These are phyloP conservation scores for Mycena belliarum DNA, from an alignment of 768 basidiomycete genomes.

Conservation along the genomic window DNA sequence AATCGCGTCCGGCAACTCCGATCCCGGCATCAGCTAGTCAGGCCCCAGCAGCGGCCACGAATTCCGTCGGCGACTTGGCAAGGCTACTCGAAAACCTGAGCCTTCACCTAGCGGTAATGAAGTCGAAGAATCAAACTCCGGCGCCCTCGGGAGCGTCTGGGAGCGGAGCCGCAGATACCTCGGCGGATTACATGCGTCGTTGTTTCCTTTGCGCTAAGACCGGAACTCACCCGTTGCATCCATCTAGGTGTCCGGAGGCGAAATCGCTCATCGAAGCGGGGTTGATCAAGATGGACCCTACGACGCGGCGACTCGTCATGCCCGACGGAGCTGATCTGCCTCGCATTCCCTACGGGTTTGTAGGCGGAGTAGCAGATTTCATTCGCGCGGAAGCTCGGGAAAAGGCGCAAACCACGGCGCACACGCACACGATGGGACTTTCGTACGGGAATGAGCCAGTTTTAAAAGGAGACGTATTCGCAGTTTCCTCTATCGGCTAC, in stretches of 20 bases:
- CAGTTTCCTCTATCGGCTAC: background rate
- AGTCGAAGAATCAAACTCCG: background rate
- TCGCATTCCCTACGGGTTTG: background rate
- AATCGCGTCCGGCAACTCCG: background rate
- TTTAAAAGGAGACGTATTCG: background rate
- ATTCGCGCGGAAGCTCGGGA: background rate
- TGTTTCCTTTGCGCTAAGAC: background rate
- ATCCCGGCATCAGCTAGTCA: background rate
- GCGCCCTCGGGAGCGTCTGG: background rate
- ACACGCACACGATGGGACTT: background rate
- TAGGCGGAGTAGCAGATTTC: constrained; percentile 1
- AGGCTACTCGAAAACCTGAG: background rate
- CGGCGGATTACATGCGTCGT: background rate
- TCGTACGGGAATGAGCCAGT: background rate
- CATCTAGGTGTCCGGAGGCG: background rate
- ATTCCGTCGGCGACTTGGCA: background rate
- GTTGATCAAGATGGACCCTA: background rate
- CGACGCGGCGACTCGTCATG: background rate
- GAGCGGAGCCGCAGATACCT: too few relatives aligned
- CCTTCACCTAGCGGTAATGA: background rate
- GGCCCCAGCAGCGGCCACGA: background rate
- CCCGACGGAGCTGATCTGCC: background rate
- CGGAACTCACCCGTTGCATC: background rate
- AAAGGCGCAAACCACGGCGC: background rate
- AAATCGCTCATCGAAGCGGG: background rate